Conservation (phyloP, 257 asterid species). For the Solanum etuberosum region DNA sequence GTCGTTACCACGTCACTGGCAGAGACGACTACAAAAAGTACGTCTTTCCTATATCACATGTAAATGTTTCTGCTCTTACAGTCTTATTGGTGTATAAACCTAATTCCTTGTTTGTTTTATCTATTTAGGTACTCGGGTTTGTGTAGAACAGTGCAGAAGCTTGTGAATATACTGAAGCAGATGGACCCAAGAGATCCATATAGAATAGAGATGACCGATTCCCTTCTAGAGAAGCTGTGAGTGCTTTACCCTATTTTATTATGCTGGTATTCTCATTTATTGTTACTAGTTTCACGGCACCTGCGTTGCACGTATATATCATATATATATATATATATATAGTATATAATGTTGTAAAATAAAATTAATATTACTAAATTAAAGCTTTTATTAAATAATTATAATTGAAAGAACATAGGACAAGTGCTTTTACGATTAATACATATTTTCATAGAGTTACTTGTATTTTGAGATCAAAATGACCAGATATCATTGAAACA, state of each 20-base stretch:
- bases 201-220: constrained; percentile 84
- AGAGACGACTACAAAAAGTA: constrained; percentile 94
- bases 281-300: no score
- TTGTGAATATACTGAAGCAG: constrained; percentile 77
- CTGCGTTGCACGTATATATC: no score
- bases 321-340: no score
- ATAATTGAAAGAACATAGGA: no score
- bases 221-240: constrained; percentile 84
- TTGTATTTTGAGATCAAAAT: no score
- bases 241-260: constrained; percentile 2
- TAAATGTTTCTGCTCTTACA: not conserved
- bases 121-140: constrained; percentile 59
- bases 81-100: not conserved
- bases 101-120: not conserved
- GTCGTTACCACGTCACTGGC: constrained; percentile 67
- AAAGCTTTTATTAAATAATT: no score
- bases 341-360: no score
- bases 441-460: no score
- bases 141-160: constrained; percentile 84
- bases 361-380: no score
- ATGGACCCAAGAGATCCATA: constrained; percentile 76
- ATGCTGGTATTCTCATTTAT: not conserved
- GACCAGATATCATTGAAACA: no score
- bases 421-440: no score
- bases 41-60: not conserved